Base-by-base conservation (phyloP, 2,329 filamentous ascomycete species). In the Phaeosphaeriaceae sp. region DNA sequence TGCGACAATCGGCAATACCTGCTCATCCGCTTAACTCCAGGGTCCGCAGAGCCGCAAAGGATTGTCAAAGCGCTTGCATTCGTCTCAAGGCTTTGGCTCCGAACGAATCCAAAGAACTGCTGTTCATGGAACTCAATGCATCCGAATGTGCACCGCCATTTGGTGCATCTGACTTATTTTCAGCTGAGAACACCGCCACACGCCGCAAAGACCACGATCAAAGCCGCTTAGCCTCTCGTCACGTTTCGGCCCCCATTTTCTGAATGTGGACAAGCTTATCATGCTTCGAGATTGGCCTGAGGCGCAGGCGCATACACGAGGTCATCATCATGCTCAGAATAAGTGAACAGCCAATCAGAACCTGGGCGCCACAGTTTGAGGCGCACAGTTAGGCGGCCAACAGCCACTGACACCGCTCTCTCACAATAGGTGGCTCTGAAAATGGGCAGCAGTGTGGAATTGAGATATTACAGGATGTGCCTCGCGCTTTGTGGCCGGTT, bases 341-440 rank as follows among this genome's bases (percentile, higher is more conserved):
- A 44, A n/a, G 24, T 3, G 27, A 11, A 17, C 20, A 31, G 22
- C 65, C 65, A 68, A 65, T 70, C 25, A 56, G 5, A 17, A 15
- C 2, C 13, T 19, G 13, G 44, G 45, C 60, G 63, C 64, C 62
- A 66, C 67, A 55, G 22, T 25, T 54, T 22, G 48, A 41, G 54
- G 56, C 53, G 53, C 52, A 24, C 33, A 19, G n/a, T 57, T 13
- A 65, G 56, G 63, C 60, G 33, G 25, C 52, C 58, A 62, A 21
- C 63, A 68, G 65, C 65, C 66, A 69, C 66, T 25, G 48, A 48
- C 66, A 66, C 68, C 68, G 68, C 56, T 54, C 53, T 55, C 62
- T 68, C 67, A 66, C 52, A 48, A 56, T 56, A 36, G 49, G 45
- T 47, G 47, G 57, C 48, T 25, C 27, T 53, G 25, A 27, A 19